Evolutionary conservation across 2,329 filamentous ascomycete genomes (phyloP).

Genomic region (Exutisphaerella laricina): DNA sequence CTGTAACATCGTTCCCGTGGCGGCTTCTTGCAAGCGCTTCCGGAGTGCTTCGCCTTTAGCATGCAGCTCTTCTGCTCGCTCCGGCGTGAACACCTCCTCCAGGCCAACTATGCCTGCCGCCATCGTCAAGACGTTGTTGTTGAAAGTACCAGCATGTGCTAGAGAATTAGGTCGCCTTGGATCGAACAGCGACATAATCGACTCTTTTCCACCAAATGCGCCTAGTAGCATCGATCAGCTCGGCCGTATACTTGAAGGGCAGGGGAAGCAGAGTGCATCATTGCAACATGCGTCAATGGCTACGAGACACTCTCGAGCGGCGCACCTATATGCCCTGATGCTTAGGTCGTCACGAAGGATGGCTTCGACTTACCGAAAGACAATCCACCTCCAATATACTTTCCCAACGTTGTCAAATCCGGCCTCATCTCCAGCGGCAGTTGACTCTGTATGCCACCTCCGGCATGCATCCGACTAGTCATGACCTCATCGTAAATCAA

Average conservation of each 20-base stretch:
- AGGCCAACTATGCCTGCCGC: conserved; percentile 46
- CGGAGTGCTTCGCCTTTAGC: conserved; percentile 32
- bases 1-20: conserved; percentile 33
- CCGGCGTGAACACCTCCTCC: conserved; percentile 34
- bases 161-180: conserved; percentile 41
- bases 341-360: too few species aligned
- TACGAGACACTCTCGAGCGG: too few species aligned
- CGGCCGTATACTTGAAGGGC: too few species aligned
- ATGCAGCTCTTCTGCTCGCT: conserved; percentile 29
- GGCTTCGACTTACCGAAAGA: conserved; percentile 51
- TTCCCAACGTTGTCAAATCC: conserved; percentile 60
- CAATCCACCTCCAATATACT: conserved; percentile 62
- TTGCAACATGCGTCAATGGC: too few species aligned
- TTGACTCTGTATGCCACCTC: conserved; percentile 43
- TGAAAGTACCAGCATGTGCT: conserved; percentile 59
- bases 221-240: too few species aligned
- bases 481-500: conserved; percentile 69
- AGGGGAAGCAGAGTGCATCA: too few species aligned
- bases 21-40: conserved; percentile 25
- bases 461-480: conserved; percentile 54
- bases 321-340: too few species aligned
- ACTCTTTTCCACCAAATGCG: conserved; percentile 56
- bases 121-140: conserved; percentile 62
- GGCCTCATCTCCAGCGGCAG: conserved; percentile 44
- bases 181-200: conserved; percentile 57